Evolutionary conservation across 176 grass and related monocot genomes (phyloP).

Genomic region (Aegilops tauschii): DNA sequence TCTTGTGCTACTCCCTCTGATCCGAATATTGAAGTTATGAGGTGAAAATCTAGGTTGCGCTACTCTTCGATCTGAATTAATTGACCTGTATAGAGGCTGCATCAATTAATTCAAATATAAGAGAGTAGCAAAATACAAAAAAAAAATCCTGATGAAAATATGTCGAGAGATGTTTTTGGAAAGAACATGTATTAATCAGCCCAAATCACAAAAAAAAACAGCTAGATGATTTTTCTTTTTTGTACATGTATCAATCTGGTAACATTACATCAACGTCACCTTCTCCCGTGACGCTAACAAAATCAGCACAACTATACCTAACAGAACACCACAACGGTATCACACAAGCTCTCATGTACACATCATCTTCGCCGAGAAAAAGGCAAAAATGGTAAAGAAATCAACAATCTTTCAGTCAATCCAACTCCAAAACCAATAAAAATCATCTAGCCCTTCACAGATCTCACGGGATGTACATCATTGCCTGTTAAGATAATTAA

Average conservation of each 20-base stretch:
- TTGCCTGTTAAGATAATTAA: slow-evolving; percentile 43
- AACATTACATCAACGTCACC: neutral
- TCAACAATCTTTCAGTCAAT: slow-evolving; percentile 20
- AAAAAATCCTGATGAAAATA: neutral
- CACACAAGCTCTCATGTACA: neutral
- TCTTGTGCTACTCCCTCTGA: too few relatives aligned
- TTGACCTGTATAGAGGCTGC: too few relatives aligned
- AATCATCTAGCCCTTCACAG: neutral
- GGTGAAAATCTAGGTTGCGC: too few relatives aligned
- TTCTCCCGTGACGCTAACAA: neutral
- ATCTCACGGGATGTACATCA: slow-evolving; percentile 45
- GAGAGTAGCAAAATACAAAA: too few relatives aligned
- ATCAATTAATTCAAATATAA: too few relatives aligned
- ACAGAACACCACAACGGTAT: neutral
- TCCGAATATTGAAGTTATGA: too few relatives aligned
- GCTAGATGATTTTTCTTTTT: neutral
- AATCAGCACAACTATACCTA: neutral
- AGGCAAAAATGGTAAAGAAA: neutral
- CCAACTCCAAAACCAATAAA: slow-evolving; percentile 18
- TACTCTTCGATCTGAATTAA: too few relatives aligned
- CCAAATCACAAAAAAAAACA: neutral
- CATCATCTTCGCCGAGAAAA: neutral
- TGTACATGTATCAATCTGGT: neutral
- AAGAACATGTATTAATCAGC: neutral
- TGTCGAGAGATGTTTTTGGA: neutral